These are phyloP conservation scores for Candolleomyces eurysporus DNA, from an alignment of 768 basidiomycete genomes.

Conservation along the genomic window DNA sequence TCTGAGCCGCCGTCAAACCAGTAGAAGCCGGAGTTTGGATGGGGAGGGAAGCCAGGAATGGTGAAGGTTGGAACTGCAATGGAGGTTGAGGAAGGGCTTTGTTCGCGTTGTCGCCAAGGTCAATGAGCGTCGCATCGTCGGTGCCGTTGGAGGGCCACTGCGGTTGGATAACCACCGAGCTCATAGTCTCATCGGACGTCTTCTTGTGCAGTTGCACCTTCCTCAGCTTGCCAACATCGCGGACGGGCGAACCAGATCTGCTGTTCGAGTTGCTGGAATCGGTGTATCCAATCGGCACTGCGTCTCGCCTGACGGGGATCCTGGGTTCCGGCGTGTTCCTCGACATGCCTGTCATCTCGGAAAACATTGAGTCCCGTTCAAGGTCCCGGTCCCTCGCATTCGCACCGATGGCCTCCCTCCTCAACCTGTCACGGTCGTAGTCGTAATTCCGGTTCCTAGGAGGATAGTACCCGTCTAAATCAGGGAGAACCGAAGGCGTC, in stretches of 20 bases:
- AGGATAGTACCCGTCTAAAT: conserved; percentile 8
- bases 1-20: conserved; percentile 6
- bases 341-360: conserved; percentile 64
- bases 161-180: conserved; percentile 8
- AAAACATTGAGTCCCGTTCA: conserved; percentile 50
- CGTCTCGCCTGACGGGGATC: conserved; percentile 56
- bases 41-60: background rate
- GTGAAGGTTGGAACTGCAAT: background rate
- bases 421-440: conserved; percentile 2
- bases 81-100: background rate
- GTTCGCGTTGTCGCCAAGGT: background rate
- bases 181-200: conserved; percentile 3
- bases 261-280: background rate
- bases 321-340: conserved; percentile 66
- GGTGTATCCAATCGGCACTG: conserved; percentile 12
- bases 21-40: background rate
- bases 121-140: background rate
- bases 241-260: conserved; percentile 1
- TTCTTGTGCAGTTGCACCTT: background rate
- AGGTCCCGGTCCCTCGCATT: background rate
- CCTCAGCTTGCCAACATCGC: conserved; percentile 1
- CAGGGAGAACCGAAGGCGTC: conserved; percentile 9
- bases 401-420: conserved; percentile 2
- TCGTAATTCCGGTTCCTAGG: background rate
- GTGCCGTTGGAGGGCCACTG: background rate